A percentile compares a stretch with the other conserved stretches of the same genome.
These are phyloP conservation scores for Ilex paraguariensis DNA, from an alignment of 305 asterid species.

Conservation along the genomic window DNA sequence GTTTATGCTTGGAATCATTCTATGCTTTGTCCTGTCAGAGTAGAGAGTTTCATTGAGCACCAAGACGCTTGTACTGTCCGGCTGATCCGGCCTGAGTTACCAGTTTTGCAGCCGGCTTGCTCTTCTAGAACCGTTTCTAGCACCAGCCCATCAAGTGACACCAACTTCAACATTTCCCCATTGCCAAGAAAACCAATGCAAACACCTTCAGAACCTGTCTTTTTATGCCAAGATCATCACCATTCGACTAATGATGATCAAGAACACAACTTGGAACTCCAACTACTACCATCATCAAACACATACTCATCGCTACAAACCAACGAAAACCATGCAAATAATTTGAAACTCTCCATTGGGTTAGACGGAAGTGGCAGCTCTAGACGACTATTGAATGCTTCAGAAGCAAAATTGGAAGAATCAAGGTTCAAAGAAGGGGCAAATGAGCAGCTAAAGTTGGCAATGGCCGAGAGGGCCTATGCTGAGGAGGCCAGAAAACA, in stretches of 20 bases:
- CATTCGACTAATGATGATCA: background rate
- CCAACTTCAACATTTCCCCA: slow-evolving; percentile 31
- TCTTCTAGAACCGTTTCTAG: slow-evolving; percentile 38
- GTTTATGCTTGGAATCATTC: background rate
- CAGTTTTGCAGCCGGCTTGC: slow-evolving; percentile 25
- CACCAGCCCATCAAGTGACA: slow-evolving; percentile 38
- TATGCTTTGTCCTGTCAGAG: slow-evolving; percentile 20
- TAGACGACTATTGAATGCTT: too few species aligned
- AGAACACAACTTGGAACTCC: slow-evolving; percentile 33
- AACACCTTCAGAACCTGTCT: background rate
- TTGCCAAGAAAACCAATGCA: slow-evolving; percentile 8
- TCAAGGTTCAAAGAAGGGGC: slow-evolving; percentile 10
- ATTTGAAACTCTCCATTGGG: slow-evolving; percentile 37
- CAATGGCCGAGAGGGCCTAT: slow-evolving; percentile 26
- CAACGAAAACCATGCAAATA: slow-evolving; percentile 23
- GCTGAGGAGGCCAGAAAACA: slow-evolving; percentile 39
- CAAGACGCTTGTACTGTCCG: slow-evolving; percentile 48
- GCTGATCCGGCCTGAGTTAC: slow-evolving; percentile 29
- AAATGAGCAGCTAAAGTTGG: slow-evolving; percentile 21
- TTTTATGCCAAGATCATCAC: background rate
- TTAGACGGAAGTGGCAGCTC: slow-evolving; percentile 13
- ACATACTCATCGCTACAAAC: slow-evolving; percentile 12
- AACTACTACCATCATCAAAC: slow-evolving; percentile 17
- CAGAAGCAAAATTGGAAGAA: slow-evolving; percentile 14
- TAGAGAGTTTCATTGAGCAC: slow-evolving; percentile 52